Percentiles rank a stretch among this genome's conserved stretches.
phyloP scores from a whole-genome alignment of 352 stramenopile species.

The Lagenidium giganteum region DNA sequence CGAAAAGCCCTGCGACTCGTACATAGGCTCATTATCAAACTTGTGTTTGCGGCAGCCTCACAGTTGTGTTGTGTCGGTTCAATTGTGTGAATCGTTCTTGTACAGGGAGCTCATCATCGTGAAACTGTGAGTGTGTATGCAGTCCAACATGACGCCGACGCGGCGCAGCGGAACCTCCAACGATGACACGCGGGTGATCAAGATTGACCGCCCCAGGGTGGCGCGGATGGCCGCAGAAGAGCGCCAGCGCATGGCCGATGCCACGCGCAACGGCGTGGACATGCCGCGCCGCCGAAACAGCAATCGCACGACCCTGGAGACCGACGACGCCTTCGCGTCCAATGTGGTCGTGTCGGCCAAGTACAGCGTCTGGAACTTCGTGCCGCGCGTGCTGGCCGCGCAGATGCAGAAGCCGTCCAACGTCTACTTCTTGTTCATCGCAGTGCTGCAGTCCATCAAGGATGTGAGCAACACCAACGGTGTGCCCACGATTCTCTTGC shows the following conservation, averaged over 20 bases:
- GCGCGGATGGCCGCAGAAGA: conserved; percentile 3
- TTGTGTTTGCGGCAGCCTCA: too few relatives aligned
- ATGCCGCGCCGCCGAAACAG: conserved; percentile 8
- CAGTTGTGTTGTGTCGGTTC: too few relatives aligned
- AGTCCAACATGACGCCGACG: too few relatives aligned
- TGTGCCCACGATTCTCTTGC: conserved; percentile 73
- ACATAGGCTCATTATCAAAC: too few relatives aligned
- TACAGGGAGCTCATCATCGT: too few relatives aligned
- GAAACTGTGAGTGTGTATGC: too few relatives aligned
- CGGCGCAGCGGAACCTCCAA: neutral
- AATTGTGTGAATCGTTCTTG: too few relatives aligned
- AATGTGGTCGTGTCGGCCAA: conserved; percentile 81
- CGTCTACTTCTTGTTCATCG: conserved; percentile 85
- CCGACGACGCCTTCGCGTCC: conserved; percentile 26
- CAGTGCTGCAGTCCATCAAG: conserved; percentile 74
- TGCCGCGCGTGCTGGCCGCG: conserved; percentile 61
- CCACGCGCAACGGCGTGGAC: conserved; percentile 1
- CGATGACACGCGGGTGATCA: conserved; percentile 28
- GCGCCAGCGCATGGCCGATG: neutral
- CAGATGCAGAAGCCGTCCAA: conserved; percentile 76
- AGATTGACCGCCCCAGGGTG: conserved; percentile 31
- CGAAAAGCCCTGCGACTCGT: too few relatives aligned
- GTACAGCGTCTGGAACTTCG: conserved; percentile 80
- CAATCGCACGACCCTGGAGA: conserved; percentile 9
- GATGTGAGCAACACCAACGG: conserved; percentile 84